A percentile compares a stretch with the other conserved stretches of the same genome.
Conservation (phyloP, 495 filamentous ascomycete species). For the Aspergillus leporis region DNA sequence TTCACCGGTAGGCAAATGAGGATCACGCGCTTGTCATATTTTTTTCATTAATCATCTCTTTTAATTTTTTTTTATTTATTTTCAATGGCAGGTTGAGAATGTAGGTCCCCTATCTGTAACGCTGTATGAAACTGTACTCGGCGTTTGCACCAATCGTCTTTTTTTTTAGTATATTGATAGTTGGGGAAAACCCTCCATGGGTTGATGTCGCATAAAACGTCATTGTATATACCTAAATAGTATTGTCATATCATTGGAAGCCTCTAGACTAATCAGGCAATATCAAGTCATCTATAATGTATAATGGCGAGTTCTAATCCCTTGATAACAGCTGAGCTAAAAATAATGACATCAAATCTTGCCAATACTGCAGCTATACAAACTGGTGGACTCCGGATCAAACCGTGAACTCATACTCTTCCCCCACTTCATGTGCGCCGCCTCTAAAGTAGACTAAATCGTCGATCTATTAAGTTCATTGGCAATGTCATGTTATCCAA, state of each 20-base stretch:
- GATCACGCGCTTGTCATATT: slow-evolving; percentile 22
- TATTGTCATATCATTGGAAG: not conserved
- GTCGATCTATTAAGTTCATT: not conserved
- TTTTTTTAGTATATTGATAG: not conserved
- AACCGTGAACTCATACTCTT: too few relatives aligned
- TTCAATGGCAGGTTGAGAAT: not conserved
- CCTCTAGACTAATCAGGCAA: not conserved
- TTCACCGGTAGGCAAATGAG: slow-evolving; percentile 23
- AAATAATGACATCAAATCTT: too few relatives aligned
- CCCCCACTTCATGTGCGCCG: not conserved
- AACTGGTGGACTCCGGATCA: too few relatives aligned
- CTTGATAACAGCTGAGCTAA: too few relatives aligned
- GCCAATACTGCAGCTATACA: too few relatives aligned
- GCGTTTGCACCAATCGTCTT: not conserved
- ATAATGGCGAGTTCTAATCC: too few relatives aligned
- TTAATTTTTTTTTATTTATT: not conserved
- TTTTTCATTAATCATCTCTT: slow-evolving; percentile 16
- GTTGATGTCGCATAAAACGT: not conserved
- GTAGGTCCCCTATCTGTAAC: not conserved
- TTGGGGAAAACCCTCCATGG: not conserved
- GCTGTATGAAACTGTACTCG: not conserved
- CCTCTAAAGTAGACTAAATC: not conserved
- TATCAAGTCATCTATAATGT: not conserved
- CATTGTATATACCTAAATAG: not conserved
- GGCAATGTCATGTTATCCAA: not conserved